These are phyloP conservation scores for Dendrobium nobile DNA, from an alignment of 106 monocot species.

Conservation along the genomic window DNA sequence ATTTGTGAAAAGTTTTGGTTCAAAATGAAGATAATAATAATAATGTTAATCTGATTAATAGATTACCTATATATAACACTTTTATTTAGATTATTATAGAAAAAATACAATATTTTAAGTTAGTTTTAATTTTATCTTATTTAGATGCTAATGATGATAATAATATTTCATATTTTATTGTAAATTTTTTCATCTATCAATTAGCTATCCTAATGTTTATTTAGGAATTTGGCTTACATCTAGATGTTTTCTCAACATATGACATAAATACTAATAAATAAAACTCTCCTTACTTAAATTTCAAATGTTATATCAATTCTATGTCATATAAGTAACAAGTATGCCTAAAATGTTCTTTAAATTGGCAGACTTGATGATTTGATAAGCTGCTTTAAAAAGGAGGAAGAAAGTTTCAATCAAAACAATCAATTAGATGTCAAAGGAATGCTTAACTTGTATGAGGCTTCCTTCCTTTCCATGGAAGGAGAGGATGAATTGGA, in stretches of 20 bases:
- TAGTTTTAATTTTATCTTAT: too few species aligned
- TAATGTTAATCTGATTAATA: too few species aligned
- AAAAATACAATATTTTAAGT: too few species aligned
- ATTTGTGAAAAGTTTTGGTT: too few species aligned
- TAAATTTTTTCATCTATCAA: too few species aligned
- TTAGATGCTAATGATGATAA: too few species aligned
- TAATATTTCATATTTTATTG: too few species aligned
- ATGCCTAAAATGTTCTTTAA: background rate
- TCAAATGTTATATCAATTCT: background rate
- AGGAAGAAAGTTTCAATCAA: background rate
- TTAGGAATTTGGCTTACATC: background rate
- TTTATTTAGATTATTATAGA: too few species aligned
- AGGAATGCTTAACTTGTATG: slow-evolving; percentile 27
- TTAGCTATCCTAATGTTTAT: background rate
- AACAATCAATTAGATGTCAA: background rate
- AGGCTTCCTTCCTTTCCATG: slow-evolving; percentile 25
- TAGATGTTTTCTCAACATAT: background rate
- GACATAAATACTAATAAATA: background rate
- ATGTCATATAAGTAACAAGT: background rate
- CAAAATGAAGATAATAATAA: too few species aligned
- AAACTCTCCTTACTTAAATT: background rate
- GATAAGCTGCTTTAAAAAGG: slow-evolving; percentile 11
- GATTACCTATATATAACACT: too few species aligned
- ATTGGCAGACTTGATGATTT: background rate
- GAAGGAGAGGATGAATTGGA: slow-evolving; percentile 29